Base-by-base conservation (phyloP, 441 rosid species). In the Eutrema salsugineum region DNA sequence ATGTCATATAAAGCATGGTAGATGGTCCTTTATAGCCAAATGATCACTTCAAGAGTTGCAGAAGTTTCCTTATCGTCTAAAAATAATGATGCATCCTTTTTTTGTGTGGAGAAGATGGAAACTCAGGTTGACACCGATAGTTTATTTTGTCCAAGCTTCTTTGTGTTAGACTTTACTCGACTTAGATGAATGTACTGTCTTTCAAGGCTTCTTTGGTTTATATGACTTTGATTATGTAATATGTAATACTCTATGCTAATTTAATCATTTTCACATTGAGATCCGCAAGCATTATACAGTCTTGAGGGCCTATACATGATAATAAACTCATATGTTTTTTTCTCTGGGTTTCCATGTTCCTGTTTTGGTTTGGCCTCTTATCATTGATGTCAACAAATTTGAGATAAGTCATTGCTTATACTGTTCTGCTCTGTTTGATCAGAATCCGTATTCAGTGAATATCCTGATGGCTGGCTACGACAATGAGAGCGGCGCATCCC, bases 361-460 rank as follows among this genome's bases (percentile, higher is more conserved):
- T 43, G 47, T 54, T 27, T 14, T 27, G 42, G 24, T 54, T 47
- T 28, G 20, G 15, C 35, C 2, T n/a, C 20, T 71, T 51, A 51
- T 42, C 28, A 15, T 53, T 15, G 20, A 11, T n/a, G 27, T 16
- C 4, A 0, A 8, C 48, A 9, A 16, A 2, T 40, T 49, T 49
- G n/a, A 46, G 59, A 39, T 32, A 17, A 43, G 30, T 59, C 32
- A 0, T 12, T 72, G 58, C 14, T 8, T 36, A 4, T 2, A 4
- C 11, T 42, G 15, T 15, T 17, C 35, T 12, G 35, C 43, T 59
- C 61, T 14, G 11, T 40, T 44, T 60, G 75, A 72, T 19, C 86
- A 94, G 97, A 92, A 85, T 51, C 99, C 99, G 0, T 94, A 92
- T 82, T 77, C 28, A 14, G 99, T 94, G 79, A 94, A 94, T 85